Evolutionary conservation across 225 moss, liverwort and hornwort genomes (phyloP), one percentile per base, ranked within the genome.

Genomic region (Physcomitrium patens): DNA sequence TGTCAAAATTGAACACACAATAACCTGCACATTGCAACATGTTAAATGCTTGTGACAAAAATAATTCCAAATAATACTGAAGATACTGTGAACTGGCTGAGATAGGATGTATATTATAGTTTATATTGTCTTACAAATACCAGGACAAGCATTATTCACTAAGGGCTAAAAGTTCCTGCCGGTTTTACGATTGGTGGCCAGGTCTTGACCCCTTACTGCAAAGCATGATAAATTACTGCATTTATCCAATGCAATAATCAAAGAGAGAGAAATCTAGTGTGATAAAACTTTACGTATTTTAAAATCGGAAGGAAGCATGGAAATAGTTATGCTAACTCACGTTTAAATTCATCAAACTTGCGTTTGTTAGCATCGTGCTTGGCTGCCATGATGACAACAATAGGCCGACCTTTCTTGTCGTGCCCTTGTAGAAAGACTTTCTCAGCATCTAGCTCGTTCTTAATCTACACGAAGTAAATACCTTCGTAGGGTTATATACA

Each of bases 271-370:
- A 37, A 37, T 4, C 31, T 7, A 4, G 17, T 51, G 17, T 51
- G 17, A 3, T 17, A 5, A 51, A 17, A 5, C 51, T 3, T 51
- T 12, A 7, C 4, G 51, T 3, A 12, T 51, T 13, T 4, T 12
- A 51, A 51, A 12, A 12, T 17, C 51, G 11, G 2, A 51, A 51
- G 0, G 51, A 13, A 11, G 13, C 51, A 12, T 19, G 22, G 13
- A 12, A 17, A 51, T 3, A 51, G 37, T 26, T 51, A 2, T 51
- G 51, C 17, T 51, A 17, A 20, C 69, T 17, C 77, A 90, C 90
- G 81, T 83, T 90, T 90, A 53, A 87, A 90, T 75, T 85, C 87
- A 22, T 90, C 85, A 47, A 85, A 70, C 50, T 90, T 72, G 7
- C 85, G 76, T 59, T 86, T 89, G 67, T 79, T 63, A 20, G 82